Percentiles rank a stretch among this genome's conserved stretches.
Evolutionary conservation across 1,284 basidiomycete genomes (phyloP).

Genomic region (Blastosporella zonata): DNA sequence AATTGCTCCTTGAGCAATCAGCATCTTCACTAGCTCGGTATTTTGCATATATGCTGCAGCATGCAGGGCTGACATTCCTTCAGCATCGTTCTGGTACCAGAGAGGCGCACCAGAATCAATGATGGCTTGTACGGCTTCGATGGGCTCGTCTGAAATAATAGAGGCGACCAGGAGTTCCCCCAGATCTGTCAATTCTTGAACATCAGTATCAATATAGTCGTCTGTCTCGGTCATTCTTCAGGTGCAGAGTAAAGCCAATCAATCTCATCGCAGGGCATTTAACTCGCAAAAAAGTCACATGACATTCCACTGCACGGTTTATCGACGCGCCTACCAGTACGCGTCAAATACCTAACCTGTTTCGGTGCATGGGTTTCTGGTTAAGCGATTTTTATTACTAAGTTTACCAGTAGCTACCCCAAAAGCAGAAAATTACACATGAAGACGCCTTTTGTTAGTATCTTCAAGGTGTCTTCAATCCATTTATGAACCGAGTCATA

Average conservation of each 20-base stretch:
- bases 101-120: conserved; percentile 78
- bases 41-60: conserved; percentile 82
- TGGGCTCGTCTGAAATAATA: conserved; percentile 52
- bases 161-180: conserved; percentile 58
- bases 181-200: conserved; percentile 44
- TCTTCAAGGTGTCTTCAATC: too few species aligned
- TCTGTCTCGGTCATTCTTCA: conserved; percentile 3
- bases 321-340: too few species aligned
- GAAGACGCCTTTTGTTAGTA: too few species aligned
- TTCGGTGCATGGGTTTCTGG: too few species aligned
- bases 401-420: too few species aligned
- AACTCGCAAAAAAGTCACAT: background rate
- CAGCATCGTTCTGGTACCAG: conserved; percentile 87
- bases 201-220: conserved; percentile 29
- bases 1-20: conserved; percentile 82
- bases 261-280: background rate
- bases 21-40: conserved; percentile 54
- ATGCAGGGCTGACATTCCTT: conserved; percentile 83
- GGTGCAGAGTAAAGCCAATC: background rate
- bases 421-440: too few species aligned
- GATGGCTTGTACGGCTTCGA: conserved; percentile 48
- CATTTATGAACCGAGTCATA: too few species aligned
- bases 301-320: too few species aligned
- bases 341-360: too few species aligned
- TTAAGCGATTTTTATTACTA: too few species aligned